Percentiles rank a stretch among this genome's conserved stretches.
Evolutionary conservation across 2,329 filamentous ascomycete genomes (phyloP).

Genomic region (Dryadomyces sulphureus): DNA sequence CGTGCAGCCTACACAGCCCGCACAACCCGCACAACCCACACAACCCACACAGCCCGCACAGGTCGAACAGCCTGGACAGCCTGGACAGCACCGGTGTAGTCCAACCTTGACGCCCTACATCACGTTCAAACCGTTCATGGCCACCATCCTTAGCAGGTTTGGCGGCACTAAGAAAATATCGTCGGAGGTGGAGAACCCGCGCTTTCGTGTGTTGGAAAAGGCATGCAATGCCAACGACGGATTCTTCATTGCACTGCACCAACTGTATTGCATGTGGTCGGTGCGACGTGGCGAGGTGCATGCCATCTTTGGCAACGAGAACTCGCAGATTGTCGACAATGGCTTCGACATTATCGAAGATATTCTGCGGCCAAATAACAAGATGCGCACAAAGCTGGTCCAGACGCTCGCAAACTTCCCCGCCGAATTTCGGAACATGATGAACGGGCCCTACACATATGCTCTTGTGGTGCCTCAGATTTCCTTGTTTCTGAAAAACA

Average conservation of each 20-base stretch:
- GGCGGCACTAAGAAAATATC: not conserved
- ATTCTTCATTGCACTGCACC: constrained; percentile 52
- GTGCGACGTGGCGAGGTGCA: constrained; percentile 21
- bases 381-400: constrained; percentile 15
- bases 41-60: too few species aligned
- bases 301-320: constrained; percentile 17
- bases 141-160: too few species aligned
- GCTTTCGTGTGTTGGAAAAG: constrained; percentile 38
- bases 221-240: constrained; percentile 42
- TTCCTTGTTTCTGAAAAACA: constrained; percentile 24
- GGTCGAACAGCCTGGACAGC: too few species aligned
- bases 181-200: constrained; percentile 24
- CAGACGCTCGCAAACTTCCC: constrained; percentile 25
- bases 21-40: too few species aligned
- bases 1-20: too few species aligned
- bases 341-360: constrained; percentile 20
- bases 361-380: constrained; percentile 23
- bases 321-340: constrained; percentile 14
- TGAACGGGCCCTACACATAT: constrained; percentile 10
- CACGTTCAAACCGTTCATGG: not conserved
- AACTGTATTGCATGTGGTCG: constrained; percentile 46
- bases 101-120: not conserved
- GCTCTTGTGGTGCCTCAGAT: constrained; percentile 18
- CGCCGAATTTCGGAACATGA: constrained; percentile 7
- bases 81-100: too few species aligned